Percentiles rank a stretch among this genome's conserved stretches.
Evolutionary conservation across 768 basidiomycete species (phyloP).

Genomic region (Mycena rebaudengoi): DNA sequence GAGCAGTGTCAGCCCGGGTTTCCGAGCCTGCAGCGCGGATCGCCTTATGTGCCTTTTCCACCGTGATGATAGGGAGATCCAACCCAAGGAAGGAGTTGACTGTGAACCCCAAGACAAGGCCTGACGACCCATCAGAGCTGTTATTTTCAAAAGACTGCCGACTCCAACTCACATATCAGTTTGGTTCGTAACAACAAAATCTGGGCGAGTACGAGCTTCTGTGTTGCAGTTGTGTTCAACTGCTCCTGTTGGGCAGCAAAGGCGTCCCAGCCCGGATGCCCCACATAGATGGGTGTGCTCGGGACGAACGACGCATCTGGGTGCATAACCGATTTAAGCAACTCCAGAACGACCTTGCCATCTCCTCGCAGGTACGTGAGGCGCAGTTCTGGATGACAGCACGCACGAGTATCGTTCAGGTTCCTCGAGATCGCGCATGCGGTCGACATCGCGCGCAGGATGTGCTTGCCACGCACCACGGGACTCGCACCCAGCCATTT

Average conservation of each 20-base stretch:
- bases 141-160: background rate
- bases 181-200: background rate
- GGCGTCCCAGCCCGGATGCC: constrained; percentile 6
- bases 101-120: background rate
- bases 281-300: background rate
- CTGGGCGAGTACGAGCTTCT: background rate
- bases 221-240: background rate
- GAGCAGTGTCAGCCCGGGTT: background rate
- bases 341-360: background rate
- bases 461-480: background rate
- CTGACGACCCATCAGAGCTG: background rate
- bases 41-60: background rate
- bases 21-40: background rate
- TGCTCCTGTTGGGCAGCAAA: background rate
- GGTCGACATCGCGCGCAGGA: background rate
- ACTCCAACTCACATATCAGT: background rate
- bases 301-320: constrained; percentile 13
- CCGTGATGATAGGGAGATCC: background rate
- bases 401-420: background rate
- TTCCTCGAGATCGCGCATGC: background rate
- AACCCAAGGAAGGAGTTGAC: background rate
- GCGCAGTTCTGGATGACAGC: background rate
- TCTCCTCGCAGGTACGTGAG: background rate
- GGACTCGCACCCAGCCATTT: background rate
- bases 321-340: background rate